Conservation (phyloP, 768 basidiomycete species). For the Chalciporus sphaerocephalus region DNA sequence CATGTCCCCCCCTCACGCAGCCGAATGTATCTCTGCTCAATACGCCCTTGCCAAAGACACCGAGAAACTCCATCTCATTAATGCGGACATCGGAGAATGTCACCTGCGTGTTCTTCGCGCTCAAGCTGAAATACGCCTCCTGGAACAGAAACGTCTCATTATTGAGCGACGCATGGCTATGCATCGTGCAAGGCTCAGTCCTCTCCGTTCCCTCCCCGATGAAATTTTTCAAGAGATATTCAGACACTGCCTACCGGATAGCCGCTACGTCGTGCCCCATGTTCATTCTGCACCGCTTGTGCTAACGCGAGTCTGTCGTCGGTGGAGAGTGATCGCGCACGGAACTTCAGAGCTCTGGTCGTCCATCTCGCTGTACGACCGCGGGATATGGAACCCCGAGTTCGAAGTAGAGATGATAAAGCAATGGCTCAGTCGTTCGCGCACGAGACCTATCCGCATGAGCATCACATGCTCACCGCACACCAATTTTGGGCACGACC, state of each 20-base stretch:
- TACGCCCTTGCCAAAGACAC: slow-evolving; percentile 17
- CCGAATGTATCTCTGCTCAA: slow-evolving; percentile 18
- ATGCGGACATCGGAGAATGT: slow-evolving; percentile 18
- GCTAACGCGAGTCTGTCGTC: slow-evolving; percentile 31
- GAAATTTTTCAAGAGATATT: slow-evolving; percentile 34
- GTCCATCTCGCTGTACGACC: slow-evolving; percentile 24
- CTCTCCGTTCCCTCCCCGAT: slow-evolving; percentile 26
- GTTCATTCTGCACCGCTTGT: slow-evolving; percentile 27
- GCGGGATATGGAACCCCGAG: slow-evolving; percentile 28
- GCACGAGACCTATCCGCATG: slow-evolving; percentile 22
- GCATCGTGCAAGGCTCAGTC: slow-evolving; percentile 28
- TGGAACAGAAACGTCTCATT: slow-evolving; percentile 18
- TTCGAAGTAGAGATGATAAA: slow-evolving; percentile 24
- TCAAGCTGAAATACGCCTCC: slow-evolving; percentile 12
- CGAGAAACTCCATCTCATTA: slow-evolving; percentile 12
- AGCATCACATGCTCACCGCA: slow-evolving; percentile 16
- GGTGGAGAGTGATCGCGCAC: slow-evolving; percentile 29
- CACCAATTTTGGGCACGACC: slow-evolving; percentile 15
- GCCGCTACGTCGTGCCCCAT: slow-evolving; percentile 21
- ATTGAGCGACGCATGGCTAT: slow-evolving; percentile 16
- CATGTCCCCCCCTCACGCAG: slow-evolving; percentile 16
- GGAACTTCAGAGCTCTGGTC: slow-evolving; percentile 33
- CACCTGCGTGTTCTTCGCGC: slow-evolving; percentile 11
- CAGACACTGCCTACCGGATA: slow-evolving; percentile 22
- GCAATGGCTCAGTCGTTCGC: slow-evolving; percentile 20